Evolutionary conservation across 2,329 filamentous ascomycete species (phyloP).

Genomic region (Hymenoscyphus linearis): DNA sequence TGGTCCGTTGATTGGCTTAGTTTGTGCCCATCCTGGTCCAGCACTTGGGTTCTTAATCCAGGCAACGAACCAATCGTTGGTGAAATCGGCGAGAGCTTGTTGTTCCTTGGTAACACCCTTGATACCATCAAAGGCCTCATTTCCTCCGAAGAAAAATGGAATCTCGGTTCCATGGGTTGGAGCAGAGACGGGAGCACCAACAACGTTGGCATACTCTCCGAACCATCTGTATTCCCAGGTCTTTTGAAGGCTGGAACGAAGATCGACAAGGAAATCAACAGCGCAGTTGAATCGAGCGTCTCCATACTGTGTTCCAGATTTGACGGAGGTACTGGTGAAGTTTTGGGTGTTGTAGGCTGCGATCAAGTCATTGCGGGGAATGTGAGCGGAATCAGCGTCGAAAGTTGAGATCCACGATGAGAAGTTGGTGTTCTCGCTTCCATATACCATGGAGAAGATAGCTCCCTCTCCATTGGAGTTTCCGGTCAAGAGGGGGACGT

Average conservation of each 20-base stretch:
- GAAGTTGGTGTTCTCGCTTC: conserved; percentile 31
- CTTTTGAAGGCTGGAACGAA: conserved; percentile 35
- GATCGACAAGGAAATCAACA: conserved; percentile 36
- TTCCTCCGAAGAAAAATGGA: conserved; percentile 42
- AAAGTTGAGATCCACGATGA: conserved; percentile 33
- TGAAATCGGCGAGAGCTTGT: conserved; percentile 38
- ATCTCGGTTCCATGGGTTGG: conserved; percentile 39
- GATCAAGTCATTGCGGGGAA: conserved; percentile 33
- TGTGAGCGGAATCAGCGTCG: conserved; percentile 36
- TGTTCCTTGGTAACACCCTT: conserved; percentile 34
- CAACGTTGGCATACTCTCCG: conserved; percentile 37
- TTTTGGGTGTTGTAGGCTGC: conserved; percentile 34
- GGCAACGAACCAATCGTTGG: conserved; percentile 38
- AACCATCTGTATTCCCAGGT: conserved; percentile 43
- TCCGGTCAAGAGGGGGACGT: conserved; percentile 35
- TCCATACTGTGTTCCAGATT: conserved; percentile 40
- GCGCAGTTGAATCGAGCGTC: conserved; percentile 43
- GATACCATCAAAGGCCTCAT: conserved; percentile 36
- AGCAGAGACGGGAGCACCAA: conserved; percentile 32
- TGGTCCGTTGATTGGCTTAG: conserved; percentile 28
- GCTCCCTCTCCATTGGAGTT: conserved; percentile 35
- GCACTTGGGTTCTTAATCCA: conserved; percentile 41
- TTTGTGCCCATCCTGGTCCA: conserved; percentile 38
- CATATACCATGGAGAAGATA: conserved; percentile 35
- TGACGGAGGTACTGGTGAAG: conserved; percentile 35